phyloP scores from a whole-genome alignment of 768 basidiomycete species.

The Calocera cornea region DNA sequence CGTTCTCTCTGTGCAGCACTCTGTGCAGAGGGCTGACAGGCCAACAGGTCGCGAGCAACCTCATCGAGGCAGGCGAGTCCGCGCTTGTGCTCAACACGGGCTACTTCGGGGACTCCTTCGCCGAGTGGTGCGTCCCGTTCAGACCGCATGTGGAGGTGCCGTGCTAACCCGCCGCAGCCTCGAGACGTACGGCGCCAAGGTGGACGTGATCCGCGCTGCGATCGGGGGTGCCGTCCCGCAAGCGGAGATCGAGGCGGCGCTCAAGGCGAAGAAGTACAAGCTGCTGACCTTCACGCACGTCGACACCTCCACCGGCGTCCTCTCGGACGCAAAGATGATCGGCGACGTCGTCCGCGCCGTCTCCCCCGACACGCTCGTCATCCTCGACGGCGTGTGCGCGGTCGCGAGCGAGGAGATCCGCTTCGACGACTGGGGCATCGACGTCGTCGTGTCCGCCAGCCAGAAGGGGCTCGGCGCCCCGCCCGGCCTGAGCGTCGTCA shows the following conservation, averaged over 20 bases:
- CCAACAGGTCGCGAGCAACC: constrained; percentile 68
- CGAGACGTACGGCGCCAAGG: constrained; percentile 75
- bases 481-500: constrained; percentile 78
- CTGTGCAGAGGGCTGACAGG: neutral
- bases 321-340: constrained; percentile 70
- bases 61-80: constrained; percentile 56
- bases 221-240: constrained; percentile 62
- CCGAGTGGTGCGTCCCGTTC: constrained; percentile 52
- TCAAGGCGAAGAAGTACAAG: constrained; percentile 73
- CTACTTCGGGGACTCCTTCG: constrained; percentile 87
- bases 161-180: constrained; percentile 37
- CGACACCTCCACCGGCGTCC: constrained; percentile 80
- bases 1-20: constrained; percentile 16
- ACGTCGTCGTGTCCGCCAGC: constrained; percentile 71
- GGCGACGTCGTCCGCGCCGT: constrained; percentile 55
- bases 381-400: constrained; percentile 89
- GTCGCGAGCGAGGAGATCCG: constrained; percentile 91
- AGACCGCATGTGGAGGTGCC: neutral
- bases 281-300: constrained; percentile 89
- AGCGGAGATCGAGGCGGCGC: constrained; percentile 48
- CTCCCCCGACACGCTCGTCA: constrained; percentile 76
- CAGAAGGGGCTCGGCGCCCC: constrained; percentile 91
- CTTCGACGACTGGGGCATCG: constrained; percentile 87
- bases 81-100: constrained; percentile 78
- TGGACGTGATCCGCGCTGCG: constrained; percentile 68